Conservation (phyloP, 2,329 filamentous ascomycete genomes). For the Pezicula radicicola region DNA sequence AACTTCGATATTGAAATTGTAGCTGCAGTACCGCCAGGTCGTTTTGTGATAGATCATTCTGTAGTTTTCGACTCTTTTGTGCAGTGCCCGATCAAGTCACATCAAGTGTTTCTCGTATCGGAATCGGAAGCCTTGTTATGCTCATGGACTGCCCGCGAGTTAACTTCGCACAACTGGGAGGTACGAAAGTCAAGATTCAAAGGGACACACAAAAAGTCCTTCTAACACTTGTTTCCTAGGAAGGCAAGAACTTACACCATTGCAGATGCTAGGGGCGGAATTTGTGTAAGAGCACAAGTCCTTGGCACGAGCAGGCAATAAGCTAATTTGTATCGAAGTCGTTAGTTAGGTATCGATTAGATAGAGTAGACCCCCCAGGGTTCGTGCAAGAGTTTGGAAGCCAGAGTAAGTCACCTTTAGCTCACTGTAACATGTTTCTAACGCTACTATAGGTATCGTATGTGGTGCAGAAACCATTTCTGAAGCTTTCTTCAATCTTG, state of each 20-base stretch:
- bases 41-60: conserved; percentile 8
- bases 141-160: conserved; percentile 4
- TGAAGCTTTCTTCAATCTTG: conserved; percentile 2
- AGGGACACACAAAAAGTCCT: neutral
- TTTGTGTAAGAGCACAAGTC: conserved; percentile 5
- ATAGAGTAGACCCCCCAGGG: conserved; percentile 3
- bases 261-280: conserved; percentile 10
- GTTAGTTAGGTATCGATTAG: conserved; percentile 7
- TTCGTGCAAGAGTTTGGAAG: conserved; percentile 9
- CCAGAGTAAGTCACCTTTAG: conserved; percentile 6
- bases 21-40: conserved; percentile 12
- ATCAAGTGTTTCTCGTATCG: conserved; percentile 7
- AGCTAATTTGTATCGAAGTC: conserved; percentile 2
- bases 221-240: neutral
- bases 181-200: neutral
- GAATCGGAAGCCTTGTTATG: conserved; percentile 12
- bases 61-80: conserved; percentile 9
- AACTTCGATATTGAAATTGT: conserved; percentile 7
- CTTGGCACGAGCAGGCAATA: neutral
- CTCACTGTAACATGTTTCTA: neutral
- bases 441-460: neutral
- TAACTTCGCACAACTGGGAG: conserved; percentile 1
- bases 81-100: conserved; percentile 4
- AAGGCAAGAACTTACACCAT: conserved; percentile 7
- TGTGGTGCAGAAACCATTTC: conserved; percentile 13